Percentiles rank a stretch among this genome's conserved stretches.
These are phyloP conservation scores for Stephania yunnanensis DNA, from an alignment of 164 flowering plant species.

Conservation along the genomic window DNA sequence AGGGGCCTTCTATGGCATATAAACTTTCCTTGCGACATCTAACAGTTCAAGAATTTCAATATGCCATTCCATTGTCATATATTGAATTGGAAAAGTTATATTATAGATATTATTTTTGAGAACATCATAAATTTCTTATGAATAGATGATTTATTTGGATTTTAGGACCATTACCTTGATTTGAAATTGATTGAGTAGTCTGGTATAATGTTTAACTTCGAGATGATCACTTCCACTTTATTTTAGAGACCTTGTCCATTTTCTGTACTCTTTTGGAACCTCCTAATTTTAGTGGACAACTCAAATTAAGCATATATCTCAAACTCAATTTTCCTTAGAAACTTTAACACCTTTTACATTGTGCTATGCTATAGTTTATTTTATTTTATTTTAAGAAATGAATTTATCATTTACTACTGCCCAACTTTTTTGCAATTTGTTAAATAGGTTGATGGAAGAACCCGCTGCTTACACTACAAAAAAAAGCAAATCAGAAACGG, in stretches of 20 bases:
- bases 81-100: neutral
- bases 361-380: neutral
- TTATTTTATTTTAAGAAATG: neutral
- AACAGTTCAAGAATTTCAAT: neutral
- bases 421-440: constrained; percentile 8
- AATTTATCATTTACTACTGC: neutral
- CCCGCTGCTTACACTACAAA: constrained; percentile 99
- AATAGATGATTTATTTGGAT: neutral
- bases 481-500: too few relatives aligned
- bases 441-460: constrained; percentile 91
- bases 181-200: neutral
- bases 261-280: too few relatives aligned
- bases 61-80: neutral
- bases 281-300: too few relatives aligned
- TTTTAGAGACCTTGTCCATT: neutral
- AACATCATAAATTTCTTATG: neutral
- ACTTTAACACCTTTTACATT: too few relatives aligned
- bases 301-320: too few relatives aligned
- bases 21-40: neutral
- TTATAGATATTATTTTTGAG: too few relatives aligned
- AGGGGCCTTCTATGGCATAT: neutral
- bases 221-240: neutral
- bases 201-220: neutral
- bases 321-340: too few relatives aligned
- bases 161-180: neutral